These are phyloP conservation scores for Epichloe elymi DNA, from an alignment of 2,329 filamentous ascomycete species.

Conservation along the genomic window DNA sequence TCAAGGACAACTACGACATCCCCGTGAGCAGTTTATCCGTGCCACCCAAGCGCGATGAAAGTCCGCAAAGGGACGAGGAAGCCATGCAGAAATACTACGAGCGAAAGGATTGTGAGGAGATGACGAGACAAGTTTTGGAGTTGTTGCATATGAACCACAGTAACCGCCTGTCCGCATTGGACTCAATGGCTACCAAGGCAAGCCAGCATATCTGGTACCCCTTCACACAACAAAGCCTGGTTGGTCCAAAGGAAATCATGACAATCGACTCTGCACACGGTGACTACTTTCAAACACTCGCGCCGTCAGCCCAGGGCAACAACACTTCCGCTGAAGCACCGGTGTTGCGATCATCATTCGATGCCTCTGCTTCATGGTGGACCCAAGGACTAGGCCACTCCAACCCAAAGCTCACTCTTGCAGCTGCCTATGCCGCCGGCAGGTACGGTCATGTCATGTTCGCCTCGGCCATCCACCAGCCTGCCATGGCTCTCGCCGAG, in stretches of 20 bases:
- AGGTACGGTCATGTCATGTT: constrained; percentile 87
- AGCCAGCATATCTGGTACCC: constrained; percentile 67
- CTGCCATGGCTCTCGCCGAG: constrained; percentile 57
- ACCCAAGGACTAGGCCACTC: constrained; percentile 77
- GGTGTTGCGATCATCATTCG: constrained; percentile 46
- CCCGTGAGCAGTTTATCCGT: constrained; percentile 41
- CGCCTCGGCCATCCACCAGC: constrained; percentile 65
- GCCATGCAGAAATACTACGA: constrained; percentile 54
- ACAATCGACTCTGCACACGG: constrained; percentile 71
- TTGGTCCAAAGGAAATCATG: constrained; percentile 49
- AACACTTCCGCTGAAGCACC: neutral
- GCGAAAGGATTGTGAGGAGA: constrained; percentile 23
- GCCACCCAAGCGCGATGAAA: constrained; percentile 38
- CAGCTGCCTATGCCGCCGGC: constrained; percentile 69
- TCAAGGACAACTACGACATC: constrained; percentile 44
- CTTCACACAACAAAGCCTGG: constrained; percentile 64
- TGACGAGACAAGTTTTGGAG: constrained; percentile 32
- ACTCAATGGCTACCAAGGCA: constrained; percentile 48
- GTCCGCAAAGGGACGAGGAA: constrained; percentile 34
- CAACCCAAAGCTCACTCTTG: constrained; percentile 56
- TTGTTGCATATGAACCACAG: constrained; percentile 40
- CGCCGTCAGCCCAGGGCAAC: neutral
- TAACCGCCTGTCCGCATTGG: constrained; percentile 42
- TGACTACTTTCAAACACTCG: constrained; percentile 58
- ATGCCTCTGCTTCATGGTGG: constrained; percentile 85